phyloP scores from a whole-genome alignment of 345 rosid genomes.

The Passiflora organensis region DNA sequence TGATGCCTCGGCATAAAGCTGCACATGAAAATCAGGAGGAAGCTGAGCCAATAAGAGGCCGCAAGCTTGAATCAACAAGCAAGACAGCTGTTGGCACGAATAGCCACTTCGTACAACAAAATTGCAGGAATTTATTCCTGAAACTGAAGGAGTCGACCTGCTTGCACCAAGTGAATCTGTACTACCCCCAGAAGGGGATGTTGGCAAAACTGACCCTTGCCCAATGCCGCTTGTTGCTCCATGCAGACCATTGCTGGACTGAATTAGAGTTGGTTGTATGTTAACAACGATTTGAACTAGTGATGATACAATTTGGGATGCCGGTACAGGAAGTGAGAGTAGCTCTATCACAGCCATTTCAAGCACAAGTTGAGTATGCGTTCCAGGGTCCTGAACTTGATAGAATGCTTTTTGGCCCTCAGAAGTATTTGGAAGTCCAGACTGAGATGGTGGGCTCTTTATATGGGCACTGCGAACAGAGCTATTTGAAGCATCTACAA shows the following conservation, averaged over 20 bases:
- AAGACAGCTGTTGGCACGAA: constrained; percentile 92
- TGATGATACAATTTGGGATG: constrained; percentile 78
- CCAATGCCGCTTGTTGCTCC: constrained; percentile 66
- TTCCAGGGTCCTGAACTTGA: constrained; percentile 98
- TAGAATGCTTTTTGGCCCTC: constrained; percentile 89
- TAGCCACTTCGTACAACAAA: constrained; percentile 94
- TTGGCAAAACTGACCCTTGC: constrained; percentile 75
- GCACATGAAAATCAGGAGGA: constrained; percentile 78
- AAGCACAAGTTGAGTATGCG: constrained; percentile 86
- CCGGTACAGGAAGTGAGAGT: constrained; percentile 87
- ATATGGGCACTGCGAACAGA: constrained; percentile 56
- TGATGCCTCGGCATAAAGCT: constrained; percentile 80
- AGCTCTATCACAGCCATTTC: constrained; percentile 94
- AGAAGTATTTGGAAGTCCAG: constrained; percentile 60
- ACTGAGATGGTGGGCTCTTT: constrained; percentile 63
- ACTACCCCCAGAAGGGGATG: constrained; percentile 96
- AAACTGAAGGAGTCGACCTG: constrained; percentile 68
- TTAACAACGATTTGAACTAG: constrained; percentile 85
- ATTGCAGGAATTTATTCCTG: constrained; percentile 77
- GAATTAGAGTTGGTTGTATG: constrained; percentile 89
- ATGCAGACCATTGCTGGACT: constrained; percentile 79
- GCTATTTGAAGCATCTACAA: constrained; percentile 50
- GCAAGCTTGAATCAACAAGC: constrained; percentile 94
- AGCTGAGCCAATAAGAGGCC: constrained; percentile 95
- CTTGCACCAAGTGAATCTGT: constrained; percentile 86